Conservation (phyloP, 805 yeast genomes). For the Zygosaccharomyces siamensis region DNA sequence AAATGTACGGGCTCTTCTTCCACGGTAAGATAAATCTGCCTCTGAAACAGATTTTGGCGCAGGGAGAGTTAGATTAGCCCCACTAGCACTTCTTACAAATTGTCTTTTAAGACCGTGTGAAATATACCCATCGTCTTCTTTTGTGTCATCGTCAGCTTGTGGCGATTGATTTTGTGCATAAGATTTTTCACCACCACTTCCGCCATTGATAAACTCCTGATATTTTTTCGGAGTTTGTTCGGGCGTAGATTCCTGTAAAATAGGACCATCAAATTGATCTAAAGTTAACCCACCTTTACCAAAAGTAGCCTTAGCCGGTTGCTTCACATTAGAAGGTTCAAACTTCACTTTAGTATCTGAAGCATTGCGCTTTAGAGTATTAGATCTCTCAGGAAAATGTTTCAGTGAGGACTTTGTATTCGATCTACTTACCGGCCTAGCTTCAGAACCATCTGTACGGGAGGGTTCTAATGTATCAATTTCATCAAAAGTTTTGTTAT, state of each 20-base stretch:
- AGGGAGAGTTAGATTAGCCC: slow-evolving; percentile 12
- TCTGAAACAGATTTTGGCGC: slow-evolving; percentile 11
- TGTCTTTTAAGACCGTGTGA: neutral
- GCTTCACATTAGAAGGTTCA: slow-evolving; percentile 38
- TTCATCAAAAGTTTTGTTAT: neutral
- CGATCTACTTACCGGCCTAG: slow-evolving; percentile 1
- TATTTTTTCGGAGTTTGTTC: slow-evolving; percentile 7
- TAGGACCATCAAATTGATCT: slow-evolving; percentile 27
- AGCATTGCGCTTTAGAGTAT: slow-evolving; percentile 1
- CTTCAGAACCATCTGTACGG: no score
- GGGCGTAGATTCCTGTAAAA: slow-evolving; percentile 5
- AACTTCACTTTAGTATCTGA: slow-evolving; percentile 27
- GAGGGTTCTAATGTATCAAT: no score
- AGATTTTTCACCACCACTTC: neutral
- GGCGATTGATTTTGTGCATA: neutral
- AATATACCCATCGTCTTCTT: neutral
- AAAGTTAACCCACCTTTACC: slow-evolving; percentile 52
- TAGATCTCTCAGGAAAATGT: slow-evolving; percentile 1
- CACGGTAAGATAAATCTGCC: slow-evolving; percentile 9
- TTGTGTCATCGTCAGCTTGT: neutral
- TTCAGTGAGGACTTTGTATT: slow-evolving; percentile 4
- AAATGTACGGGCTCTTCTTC: slow-evolving; percentile 25
- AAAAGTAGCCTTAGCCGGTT: slow-evolving; percentile 47
- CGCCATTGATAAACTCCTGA: neutral
- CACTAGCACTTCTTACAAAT: slow-evolving; percentile 15